Evolutionary conservation across 345 rosid genomes (phyloP).

Genomic region (Carallia brachiata): DNA sequence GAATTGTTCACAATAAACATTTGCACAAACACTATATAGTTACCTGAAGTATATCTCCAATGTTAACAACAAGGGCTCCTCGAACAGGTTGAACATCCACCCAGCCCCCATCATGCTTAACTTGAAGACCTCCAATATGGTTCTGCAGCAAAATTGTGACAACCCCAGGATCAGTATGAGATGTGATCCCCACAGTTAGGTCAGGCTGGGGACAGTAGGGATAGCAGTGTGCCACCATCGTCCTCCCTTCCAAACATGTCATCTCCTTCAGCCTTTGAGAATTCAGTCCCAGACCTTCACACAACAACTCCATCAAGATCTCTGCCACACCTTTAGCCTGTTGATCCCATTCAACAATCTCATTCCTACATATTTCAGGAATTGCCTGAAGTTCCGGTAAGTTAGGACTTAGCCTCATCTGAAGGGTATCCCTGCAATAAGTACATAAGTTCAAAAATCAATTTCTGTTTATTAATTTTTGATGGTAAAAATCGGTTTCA

Average conservation of each 20-base stretch:
- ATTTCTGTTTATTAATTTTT: no score
- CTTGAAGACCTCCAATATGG: conserved; percentile 18
- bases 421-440: conserved; percentile 43
- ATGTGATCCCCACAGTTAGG: conserved; percentile 15
- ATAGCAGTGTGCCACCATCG: conserved; percentile 21
- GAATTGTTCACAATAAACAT: no score
- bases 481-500: no score
- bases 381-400: conserved; percentile 9
- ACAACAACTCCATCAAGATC: conserved; percentile 21
- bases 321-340: conserved; percentile 5
- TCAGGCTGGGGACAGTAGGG: conserved; percentile 27
- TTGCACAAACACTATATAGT: no score
- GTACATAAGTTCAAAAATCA: background rate
- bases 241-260: conserved; percentile 6
- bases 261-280: conserved; percentile 13
- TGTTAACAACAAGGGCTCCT: conserved; percentile 47
- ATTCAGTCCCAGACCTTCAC: conserved; percentile 20
- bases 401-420: conserved; percentile 20
- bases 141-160: conserved; percentile 21
- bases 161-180: conserved; percentile 19
- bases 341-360: conserved; percentile 18
- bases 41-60: conserved; percentile 56
- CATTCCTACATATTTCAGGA: conserved; percentile 17
- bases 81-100: conserved; percentile 31
- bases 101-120: conserved; percentile 14